A percentile compares a stretch with the other conserved stretches of the same genome.
Evolutionary conservation across 495 filamentous ascomycete species (phyloP).

Genomic region (Xylaria castorea): DNA sequence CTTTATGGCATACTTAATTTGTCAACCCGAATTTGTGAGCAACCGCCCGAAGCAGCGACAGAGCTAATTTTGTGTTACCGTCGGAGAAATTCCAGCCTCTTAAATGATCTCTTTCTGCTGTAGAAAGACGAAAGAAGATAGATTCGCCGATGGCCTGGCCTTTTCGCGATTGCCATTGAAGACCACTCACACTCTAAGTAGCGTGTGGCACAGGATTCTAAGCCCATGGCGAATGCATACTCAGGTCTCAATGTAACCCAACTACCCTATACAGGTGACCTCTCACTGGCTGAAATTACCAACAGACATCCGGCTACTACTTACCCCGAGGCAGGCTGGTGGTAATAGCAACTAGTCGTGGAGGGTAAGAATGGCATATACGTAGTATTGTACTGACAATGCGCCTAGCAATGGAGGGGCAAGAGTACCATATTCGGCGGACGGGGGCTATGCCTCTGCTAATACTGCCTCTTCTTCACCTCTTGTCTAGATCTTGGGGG

Average conservation of each 20-base stretch:
- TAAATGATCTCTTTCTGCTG: not conserved
- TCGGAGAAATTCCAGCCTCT: not conserved
- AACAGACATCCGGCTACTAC: slow-evolving; percentile 1
- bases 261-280: not conserved
- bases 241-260: slow-evolving; percentile 22
- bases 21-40: not conserved
- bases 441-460: not conserved
- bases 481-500: slow-evolving; percentile 8
- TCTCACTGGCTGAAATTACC: slow-evolving; percentile 5
- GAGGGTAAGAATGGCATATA: not conserved
- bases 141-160: slow-evolving; percentile 22
- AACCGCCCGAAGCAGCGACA: not conserved
- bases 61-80: not conserved
- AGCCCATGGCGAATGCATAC: slow-evolving; percentile 1
- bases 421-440: not conserved
- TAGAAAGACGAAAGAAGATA: slow-evolving; percentile 4
- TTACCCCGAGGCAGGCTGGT: not conserved
- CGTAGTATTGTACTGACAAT: not conserved
- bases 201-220: slow-evolving; percentile 6
- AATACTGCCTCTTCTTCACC: not conserved
- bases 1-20: not conserved
- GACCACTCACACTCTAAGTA: not conserved
- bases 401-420: slow-evolving; percentile 2
- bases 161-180: slow-evolving; percentile 4
- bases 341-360: not conserved